Base-by-base conservation (phyloP, 371 early-diverging fungal genomes). In the Actinomucor elegans region DNA sequence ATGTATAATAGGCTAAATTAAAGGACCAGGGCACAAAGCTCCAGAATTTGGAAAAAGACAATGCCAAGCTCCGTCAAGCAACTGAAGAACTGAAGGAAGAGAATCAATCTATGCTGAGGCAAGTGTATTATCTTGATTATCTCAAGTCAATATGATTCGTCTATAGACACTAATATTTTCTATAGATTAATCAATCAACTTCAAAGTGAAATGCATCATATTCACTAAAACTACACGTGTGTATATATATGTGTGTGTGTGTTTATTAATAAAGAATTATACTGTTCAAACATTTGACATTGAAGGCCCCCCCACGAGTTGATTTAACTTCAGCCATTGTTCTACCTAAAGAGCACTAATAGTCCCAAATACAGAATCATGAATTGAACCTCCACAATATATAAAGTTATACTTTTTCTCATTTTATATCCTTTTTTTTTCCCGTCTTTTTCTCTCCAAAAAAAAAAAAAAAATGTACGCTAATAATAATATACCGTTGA, bases 21-120 rank as follows among this genome's bases (percentile, higher is more conserved):
- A 69, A 63, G 44, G 66, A 64, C 32, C 69, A 70, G 46, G 64
- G 50, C 33, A 35, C 29, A 12, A 59, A 58, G 36, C 33, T 78
- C 20, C 51, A 69, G 33, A 52, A 59, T 32, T 40, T 67, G 42
- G 54, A 62, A 42, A 53, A 69, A 40, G 73, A 73, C 28, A 71
- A 71, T 48, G 27, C 42, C n/a, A 40, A 62, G 15, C 66, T 77
- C 38, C 58, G 50, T 28, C 48, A 58, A 5, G 44, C 62, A 18
- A 55, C 51, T 4, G 55, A 63, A 28, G 66, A 64, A 61, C 55
- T 48, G n/a, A 52, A 59, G 34, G 67, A 62, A 14, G 80, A 77
- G 55, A 80, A 71, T 45, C 65, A 66, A 20, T 69, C 68, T 40
- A 70, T 80, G 73, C 41, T 75, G 63, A 77, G 77, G 81, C 69